Evolutionary conservation across 352 stramenopile genomes (phyloP), one percentile per base, ranked within the genome.

Genomic region (Albugo candida): DNA sequence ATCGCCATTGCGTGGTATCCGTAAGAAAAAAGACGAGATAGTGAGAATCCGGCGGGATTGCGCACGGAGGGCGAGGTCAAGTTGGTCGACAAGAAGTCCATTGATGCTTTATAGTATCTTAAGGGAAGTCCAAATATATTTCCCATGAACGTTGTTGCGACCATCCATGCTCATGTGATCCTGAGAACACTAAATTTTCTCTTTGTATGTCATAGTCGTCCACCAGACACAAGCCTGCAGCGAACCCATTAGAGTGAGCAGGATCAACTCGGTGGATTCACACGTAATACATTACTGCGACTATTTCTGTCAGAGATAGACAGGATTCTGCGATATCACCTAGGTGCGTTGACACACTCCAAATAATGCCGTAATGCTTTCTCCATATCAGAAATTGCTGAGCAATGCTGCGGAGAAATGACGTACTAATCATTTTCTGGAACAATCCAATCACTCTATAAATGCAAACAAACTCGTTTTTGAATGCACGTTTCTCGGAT

Each of bases 11-110:
- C 36, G 16, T 41, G 14, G n/a, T n/a, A n/a, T n/a, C n/a, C n/a
- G n/a, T n/a, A n/a, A n/a, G n/a, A n/a, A n/a, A n/a, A n/a, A n/a
- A n/a, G n/a, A n/a, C n/a, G n/a, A n/a, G n/a, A n/a, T n/a, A n/a
- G n/a, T n/a, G n/a, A n/a, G n/a, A n/a, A n/a, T n/a, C n/a, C n/a
- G n/a, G n/a, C n/a, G n/a, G n/a, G n/a, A n/a, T n/a, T n/a, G n/a
- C n/a, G n/a, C n/a, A n/a, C n/a, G 36, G 36, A 41, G 14, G 36
- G 14, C 46, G 24, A 13, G 31, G 59, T 56, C 34, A 91, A 66
- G 48, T 83, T 81, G 49, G 70, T 85, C 43, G 74, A 83, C 0
- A 86, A 72, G 45, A 91, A 85, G 5, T 74, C 70, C 14, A 91
- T 73, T 1, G 77, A 83, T 6, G 71, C 75, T 37, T 87, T 75